Evolutionary conservation across 352 stramenopile genomes (phyloP).

Genomic region (Globisporangium middletonii): DNA sequence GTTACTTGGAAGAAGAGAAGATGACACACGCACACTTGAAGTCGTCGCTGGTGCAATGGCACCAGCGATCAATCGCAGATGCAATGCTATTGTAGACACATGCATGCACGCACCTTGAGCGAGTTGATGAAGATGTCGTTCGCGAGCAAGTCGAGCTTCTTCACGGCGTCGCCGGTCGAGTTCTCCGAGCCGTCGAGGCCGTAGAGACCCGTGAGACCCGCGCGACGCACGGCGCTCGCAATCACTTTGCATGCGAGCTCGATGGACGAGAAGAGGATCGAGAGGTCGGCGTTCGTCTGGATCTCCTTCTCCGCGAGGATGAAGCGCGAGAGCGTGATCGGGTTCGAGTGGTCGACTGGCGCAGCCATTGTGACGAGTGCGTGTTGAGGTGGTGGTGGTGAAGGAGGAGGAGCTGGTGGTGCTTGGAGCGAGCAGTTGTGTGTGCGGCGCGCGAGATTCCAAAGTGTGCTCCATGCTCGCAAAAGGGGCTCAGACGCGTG

Average conservation of each 20-base stretch:
- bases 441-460: slow-evolving; percentile 17
- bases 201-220: slow-evolving; percentile 88
- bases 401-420: slow-evolving; percentile 5
- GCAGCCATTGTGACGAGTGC: slow-evolving; percentile 24
- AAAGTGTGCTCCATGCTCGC: slow-evolving; percentile 6
- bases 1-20: not conserved
- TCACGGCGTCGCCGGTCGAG: slow-evolving; percentile 96
- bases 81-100: no score
- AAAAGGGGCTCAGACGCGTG: not conserved
- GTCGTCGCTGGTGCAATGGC: not conserved
- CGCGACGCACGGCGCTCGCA: slow-evolving; percentile 94
- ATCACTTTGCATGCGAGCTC: slow-evolving; percentile 97
- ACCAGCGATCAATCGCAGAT: not conserved
- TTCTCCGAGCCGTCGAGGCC: slow-evolving; percentile 97
- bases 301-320: slow-evolving; percentile 91
- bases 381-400: slow-evolving; percentile 9
- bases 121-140: slow-evolving; percentile 99
- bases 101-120: slow-evolving; percentile 50
- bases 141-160: slow-evolving; percentile 98
- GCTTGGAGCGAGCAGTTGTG: slow-evolving; percentile 8
- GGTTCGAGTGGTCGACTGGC: slow-evolving; percentile 72
- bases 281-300: slow-evolving; percentile 91
- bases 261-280: slow-evolving; percentile 95
- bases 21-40: not conserved
- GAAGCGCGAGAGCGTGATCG: slow-evolving; percentile 93